A percentile compares a stretch with the other conserved stretches of the same genome.
These are phyloP conservation scores for Leishmania tarentolae DNA, from an alignment of 208 protist genomes.

Conservation along the genomic window DNA sequence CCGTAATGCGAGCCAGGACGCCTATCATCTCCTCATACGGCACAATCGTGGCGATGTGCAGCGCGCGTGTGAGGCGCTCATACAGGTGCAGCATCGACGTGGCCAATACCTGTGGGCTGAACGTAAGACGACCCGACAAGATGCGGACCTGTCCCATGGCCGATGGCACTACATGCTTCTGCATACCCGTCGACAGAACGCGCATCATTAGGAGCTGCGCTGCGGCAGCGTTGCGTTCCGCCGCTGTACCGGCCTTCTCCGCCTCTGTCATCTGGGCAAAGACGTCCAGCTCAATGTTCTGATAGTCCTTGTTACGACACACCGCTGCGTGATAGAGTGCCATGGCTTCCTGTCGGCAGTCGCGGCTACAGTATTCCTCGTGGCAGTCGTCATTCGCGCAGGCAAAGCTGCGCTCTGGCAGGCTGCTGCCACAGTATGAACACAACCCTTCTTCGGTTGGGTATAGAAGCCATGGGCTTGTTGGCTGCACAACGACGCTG, in stretches of 20 bases:
- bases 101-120: conserved; percentile 56
- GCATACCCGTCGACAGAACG: conserved; percentile 54
- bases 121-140: conserved; percentile 66
- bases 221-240: conserved; percentile 66
- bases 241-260: conserved; percentile 32
- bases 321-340: conserved; percentile 69
- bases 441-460: conserved; percentile 65
- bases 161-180: conserved; percentile 62
- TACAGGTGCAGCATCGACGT: conserved; percentile 74
- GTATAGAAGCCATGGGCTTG: conserved; percentile 74
- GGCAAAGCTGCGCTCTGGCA: conserved; percentile 71
- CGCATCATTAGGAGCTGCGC: conserved; percentile 83
- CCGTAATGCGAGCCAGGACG: conserved; percentile 63
- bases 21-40: conserved; percentile 86
- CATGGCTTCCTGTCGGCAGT: conserved; percentile 68
- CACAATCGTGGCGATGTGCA: conserved; percentile 65
- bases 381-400: conserved; percentile 76
- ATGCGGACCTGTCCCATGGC: conserved; percentile 71
- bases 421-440: conserved; percentile 49
- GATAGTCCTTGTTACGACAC: conserved; percentile 71
- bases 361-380: conserved; percentile 90
- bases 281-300: conserved; percentile 83
- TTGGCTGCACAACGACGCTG: conserved; percentile 42
- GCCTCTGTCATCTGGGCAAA: conserved; percentile 67
- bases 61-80: conserved; percentile 63